Conservation (phyloP, 495 filamentous ascomycete species). For the Neurospora pannonica region DNA sequence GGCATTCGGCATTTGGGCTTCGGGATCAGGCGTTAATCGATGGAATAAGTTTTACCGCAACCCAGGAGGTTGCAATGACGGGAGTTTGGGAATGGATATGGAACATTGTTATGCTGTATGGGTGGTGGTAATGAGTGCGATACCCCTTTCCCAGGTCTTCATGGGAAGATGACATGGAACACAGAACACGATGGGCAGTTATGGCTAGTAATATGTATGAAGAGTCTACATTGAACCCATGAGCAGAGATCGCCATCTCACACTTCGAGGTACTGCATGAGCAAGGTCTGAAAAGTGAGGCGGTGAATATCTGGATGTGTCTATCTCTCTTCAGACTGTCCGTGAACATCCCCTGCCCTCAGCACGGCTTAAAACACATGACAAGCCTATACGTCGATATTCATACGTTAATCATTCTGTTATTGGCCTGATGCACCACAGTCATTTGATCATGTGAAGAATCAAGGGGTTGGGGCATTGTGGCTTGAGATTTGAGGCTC, state of each 20-base stretch:
- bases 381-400: background rate
- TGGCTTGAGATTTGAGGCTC: background rate
- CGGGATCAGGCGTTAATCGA: background rate
- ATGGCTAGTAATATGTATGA: background rate
- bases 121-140: background rate
- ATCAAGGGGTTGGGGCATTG: background rate
- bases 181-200: background rate
- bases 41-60: background rate
- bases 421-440: background rate
- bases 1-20: background rate
- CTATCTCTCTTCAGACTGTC: background rate
- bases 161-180: background rate
- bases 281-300: background rate
- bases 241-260: background rate
- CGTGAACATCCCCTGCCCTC: background rate
- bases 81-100: background rate
- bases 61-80: background rate
- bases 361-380: background rate
- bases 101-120: background rate
- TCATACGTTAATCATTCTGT: background rate
- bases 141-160: background rate
- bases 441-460: background rate
- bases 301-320: background rate
- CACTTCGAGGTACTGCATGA: background rate
- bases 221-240: background rate